A percentile compares a stretch with the other conserved stretches of the same genome.
Evolutionary conservation across 495 filamentous ascomycete species (phyloP).

Genomic region (Peziza echinospora): DNA sequence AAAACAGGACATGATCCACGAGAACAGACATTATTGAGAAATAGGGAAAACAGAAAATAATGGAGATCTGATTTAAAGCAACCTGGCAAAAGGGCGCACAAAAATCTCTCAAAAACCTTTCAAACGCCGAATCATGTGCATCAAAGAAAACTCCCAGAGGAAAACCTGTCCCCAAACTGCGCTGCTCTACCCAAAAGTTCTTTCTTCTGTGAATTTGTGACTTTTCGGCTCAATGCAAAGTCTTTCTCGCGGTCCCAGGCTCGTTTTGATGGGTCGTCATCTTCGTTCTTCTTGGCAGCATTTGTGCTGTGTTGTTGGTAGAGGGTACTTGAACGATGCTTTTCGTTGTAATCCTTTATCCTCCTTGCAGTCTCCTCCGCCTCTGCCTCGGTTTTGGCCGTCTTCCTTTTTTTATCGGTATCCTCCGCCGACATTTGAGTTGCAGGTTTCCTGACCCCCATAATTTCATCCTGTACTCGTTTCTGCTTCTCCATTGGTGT

Average conservation of each 20-base stretch:
- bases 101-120: no score
- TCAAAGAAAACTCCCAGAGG: conserved; percentile 57
- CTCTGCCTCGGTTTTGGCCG: conserved; percentile 20
- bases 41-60: no score
- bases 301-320: conserved; percentile 37
- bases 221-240: conserved; percentile 51
- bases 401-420: conserved; percentile 8
- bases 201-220: conserved; percentile 50
- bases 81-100: no score
- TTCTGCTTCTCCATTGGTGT: conserved; percentile 72
- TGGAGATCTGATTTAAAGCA: no score
- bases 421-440: conserved; percentile 16
- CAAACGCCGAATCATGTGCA: no score
- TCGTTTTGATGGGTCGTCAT: conserved; percentile 77
- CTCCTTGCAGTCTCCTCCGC: conserved; percentile 29
- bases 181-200: conserved; percentile 63
- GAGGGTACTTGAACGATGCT: conserved; percentile 39
- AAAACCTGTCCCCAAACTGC: conserved; percentile 66
- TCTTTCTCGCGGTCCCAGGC: conserved; percentile 91
- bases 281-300: conserved; percentile 33
- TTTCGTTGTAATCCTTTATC: conserved; percentile 41
- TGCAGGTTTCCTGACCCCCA: conserved; percentile 39
- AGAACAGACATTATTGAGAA: no score
- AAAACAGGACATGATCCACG: no score
- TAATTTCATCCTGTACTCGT: conserved; percentile 61